Evolutionary conservation across 2,329 filamentous ascomycete species (phyloP), one percentile per base, ranked within the genome.

Genomic region (Cladosporium sp.): DNA sequence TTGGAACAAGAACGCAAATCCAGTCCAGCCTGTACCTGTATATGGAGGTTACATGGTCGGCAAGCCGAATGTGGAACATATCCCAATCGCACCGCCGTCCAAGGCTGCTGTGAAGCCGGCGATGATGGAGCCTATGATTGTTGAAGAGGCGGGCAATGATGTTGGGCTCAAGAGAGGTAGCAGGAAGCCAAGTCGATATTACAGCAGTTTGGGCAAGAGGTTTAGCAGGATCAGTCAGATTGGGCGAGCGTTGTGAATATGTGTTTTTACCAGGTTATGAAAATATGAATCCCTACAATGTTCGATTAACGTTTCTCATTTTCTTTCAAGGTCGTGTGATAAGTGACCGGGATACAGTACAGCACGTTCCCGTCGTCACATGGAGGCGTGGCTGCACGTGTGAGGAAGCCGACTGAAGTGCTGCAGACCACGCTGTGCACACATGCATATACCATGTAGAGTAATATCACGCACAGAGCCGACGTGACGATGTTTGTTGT

Each of bases 41-140:
- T 42, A 50, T 36, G 45, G 45, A 20, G 48, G 47, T 12, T 51
- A 51, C 9, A 24, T 17, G 10, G 51, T 35, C 7, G 37, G 19
- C 28, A 45, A 44, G 24, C 24, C 39, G 6, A 24, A n/a, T 4
- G 5, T 19, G 15, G 36, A 53, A 10, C 42, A 19, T 7, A 10
- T 20, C 6, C 42, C 20, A 9, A 47, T 56, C 12, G 10, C 39
- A 15, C 12, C 32, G 12, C 40, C 36, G 20, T 28, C 15, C 25
- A 52, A 48, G 19, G 34, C 37, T 9, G 28, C 34, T 13, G n/a
- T 28, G 36, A 47, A n/a, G 19, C 6, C 17, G 12, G 20, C 34
- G 9, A 34, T 45, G n/a, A 58, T 57, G 44, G 56, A 58, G 48
- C 48, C 56, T 17, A 51, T 58, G 49, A 19, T 58, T 19, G 47